Evolutionary conservation across 148 eudicot species (phyloP).

Genomic region (Silene latifolia): DNA sequence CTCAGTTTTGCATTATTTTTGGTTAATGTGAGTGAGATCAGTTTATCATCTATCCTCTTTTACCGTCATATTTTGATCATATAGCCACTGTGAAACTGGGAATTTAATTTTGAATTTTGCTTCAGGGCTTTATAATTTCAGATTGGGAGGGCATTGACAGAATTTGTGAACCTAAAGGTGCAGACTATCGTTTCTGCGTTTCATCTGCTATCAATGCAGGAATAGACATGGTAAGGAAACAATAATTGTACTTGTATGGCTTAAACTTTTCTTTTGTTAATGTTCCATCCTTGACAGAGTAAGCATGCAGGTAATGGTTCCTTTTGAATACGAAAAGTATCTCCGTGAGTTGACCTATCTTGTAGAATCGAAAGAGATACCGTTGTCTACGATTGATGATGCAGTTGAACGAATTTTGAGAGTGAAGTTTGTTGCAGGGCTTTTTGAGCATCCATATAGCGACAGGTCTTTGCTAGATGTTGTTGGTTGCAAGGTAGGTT

Average conservation of each 20-base stretch:
- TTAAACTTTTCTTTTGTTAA: neutral
- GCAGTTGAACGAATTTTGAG: slow-evolving; percentile 88
- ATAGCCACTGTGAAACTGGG: neutral
- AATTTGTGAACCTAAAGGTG: slow-evolving; percentile 54
- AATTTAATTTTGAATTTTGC: slow-evolving; percentile 3
- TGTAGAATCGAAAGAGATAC: slow-evolving; percentile 72
- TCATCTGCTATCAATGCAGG: slow-evolving; percentile 66
- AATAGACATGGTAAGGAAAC: slow-evolving; percentile 78
- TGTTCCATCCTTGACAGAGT: neutral
- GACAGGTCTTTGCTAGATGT: slow-evolving; percentile 67
- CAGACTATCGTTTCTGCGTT: slow-evolving; percentile 60
- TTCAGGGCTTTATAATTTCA: slow-evolving; percentile 85
- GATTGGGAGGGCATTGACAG: slow-evolving; percentile 91
- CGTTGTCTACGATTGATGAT: slow-evolving; percentile 83
- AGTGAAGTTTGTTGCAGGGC: slow-evolving; percentile 82
- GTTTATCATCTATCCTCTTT: neutral
- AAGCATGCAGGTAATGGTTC: slow-evolving; percentile 79
- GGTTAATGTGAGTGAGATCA: slow-evolving; percentile 6
- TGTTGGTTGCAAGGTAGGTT: slow-evolving; percentile 86
- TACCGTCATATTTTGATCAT: neutral
- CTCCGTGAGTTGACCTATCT: slow-evolving; percentile 56
- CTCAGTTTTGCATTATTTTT: neutral
- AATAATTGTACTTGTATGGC: neutral
- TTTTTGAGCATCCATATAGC: slow-evolving; percentile 76
- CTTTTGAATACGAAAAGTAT: slow-evolving; percentile 56